These are phyloP conservation scores for Verticillium nubilum DNA, from an alignment of 2,329 filamentous ascomycete genomes.

Conservation along the genomic window DNA sequence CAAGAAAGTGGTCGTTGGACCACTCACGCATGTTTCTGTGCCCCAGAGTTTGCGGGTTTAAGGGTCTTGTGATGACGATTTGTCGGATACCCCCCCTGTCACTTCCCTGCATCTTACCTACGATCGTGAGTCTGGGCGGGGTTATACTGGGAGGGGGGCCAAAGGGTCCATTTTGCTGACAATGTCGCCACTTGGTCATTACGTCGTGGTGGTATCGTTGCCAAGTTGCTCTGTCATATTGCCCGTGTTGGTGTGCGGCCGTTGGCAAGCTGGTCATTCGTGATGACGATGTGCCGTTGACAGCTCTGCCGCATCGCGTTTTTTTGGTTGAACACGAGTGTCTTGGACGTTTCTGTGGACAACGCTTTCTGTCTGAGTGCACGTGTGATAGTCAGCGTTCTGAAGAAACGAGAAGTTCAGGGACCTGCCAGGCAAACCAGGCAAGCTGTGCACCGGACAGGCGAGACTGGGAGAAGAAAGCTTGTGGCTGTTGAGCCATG, in stretches of 20 bases:
- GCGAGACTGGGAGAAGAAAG: background rate
- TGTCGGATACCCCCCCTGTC: background rate
- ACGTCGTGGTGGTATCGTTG: background rate
- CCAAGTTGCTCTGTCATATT: background rate
- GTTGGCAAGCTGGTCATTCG: background rate
- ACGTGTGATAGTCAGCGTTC: background rate
- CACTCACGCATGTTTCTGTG: background rate
- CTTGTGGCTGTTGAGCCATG: background rate
- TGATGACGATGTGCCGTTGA: background rate
- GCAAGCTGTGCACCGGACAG: background rate
- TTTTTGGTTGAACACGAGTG: background rate
- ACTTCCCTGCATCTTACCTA: background rate
- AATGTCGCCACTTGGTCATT: background rate
- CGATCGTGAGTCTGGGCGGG: background rate
- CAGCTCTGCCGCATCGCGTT: background rate
- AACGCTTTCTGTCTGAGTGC: background rate
- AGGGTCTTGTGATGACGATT: background rate
- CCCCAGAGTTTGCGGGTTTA: background rate
- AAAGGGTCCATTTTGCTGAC: background rate
- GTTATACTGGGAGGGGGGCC: background rate
- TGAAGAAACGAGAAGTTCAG: background rate
- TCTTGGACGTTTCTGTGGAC: background rate
- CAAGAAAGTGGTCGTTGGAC: background rate
- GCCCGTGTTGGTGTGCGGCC: background rate
- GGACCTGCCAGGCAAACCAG: background rate